Evolutionary conservation across 257 asterid species (phyloP), one percentile per base, ranked within the genome.

Genomic region (Nicotiana paniculata): DNA sequence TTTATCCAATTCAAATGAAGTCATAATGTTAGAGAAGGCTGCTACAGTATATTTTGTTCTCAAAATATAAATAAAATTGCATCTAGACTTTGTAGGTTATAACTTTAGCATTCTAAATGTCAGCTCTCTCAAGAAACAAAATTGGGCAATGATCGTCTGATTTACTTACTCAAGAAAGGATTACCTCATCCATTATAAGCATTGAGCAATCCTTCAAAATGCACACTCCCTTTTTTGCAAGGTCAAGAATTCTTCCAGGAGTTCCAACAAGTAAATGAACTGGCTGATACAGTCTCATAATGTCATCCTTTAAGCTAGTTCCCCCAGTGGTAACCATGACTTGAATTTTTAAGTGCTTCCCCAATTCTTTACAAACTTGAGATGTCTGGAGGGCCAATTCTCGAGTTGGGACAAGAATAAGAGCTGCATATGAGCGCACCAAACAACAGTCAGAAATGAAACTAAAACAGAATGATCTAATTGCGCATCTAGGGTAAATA

Each of bases 251-350:
- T 90, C 98, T 89, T 84, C 98, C 98, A 21, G 98, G 98, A 68
- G 98, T 94, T 77, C 98, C 98, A 82, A 94, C 98, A 81, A 94
- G 93, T 81, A 94, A 90, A 88, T 94, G 98, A 87, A 94, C 98
- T 26, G 98, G 98, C 84, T 94, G 97, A 83, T 92, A 92, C 30
- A 94, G 90, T 21, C 98, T 97, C 97, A 93, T 93, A 80, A 93
- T 93, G 87, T 93, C 98, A 80, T 93, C 98, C 80, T 90, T 92
- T 83, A 94, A 83, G 91, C 98, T 94, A 78, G 98, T 94, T 82
- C 98, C 98, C 79, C 98, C 98, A 9, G 97, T 92, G 62, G 95
- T 90, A 77, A 93, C 97, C 98, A 94, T 94, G 76, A 92, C 95
- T 83, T 90, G 90, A 87, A 94, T 90, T 26, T 91, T 82, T 61